Conservation (phyloP, 306 rosid genomes). For the Ceratonia siliqua region DNA sequence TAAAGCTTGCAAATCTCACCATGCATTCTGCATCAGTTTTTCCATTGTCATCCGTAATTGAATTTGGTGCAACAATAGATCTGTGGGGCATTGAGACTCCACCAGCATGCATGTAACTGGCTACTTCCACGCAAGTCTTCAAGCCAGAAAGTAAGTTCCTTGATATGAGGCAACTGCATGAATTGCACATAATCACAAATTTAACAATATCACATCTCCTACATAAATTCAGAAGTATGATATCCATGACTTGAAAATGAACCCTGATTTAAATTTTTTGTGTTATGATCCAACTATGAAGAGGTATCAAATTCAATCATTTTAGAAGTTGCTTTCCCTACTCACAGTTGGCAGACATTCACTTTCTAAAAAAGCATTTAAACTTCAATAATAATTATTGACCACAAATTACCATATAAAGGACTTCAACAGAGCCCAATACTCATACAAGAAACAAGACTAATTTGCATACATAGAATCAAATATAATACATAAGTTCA, state of each 20-base stretch:
- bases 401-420: background rate
- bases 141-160: conserved; percentile 96
- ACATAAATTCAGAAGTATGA: background rate
- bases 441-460: background rate
- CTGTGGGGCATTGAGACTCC: conserved; percentile 57
- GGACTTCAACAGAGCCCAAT: background rate
- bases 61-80: conserved; percentile 51
- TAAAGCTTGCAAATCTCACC: conserved; percentile 47
- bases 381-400: background rate
- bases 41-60: conserved; percentile 58
- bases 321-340: background rate
- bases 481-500: background rate
- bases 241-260: conserved; percentile 23
- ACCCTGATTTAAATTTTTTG: conserved; percentile 17
- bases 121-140: conserved; percentile 85
- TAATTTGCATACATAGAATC: background rate
- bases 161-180: conserved; percentile 92
- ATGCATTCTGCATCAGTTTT: conserved; percentile 56
- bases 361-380: background rate
- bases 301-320: conserved; percentile 24
- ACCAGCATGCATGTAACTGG: conserved; percentile 74
- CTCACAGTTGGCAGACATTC: background rate
- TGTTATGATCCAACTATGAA: conserved; percentile 15
- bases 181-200: conserved; percentile 32
- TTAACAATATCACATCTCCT: conserved; percentile 16